Percentiles rank a stretch among this genome's conserved stretches.
These are phyloP conservation scores for Fusarium siculi DNA, from an alignment of 2,329 filamentous ascomycete species.

Conservation along the genomic window DNA sequence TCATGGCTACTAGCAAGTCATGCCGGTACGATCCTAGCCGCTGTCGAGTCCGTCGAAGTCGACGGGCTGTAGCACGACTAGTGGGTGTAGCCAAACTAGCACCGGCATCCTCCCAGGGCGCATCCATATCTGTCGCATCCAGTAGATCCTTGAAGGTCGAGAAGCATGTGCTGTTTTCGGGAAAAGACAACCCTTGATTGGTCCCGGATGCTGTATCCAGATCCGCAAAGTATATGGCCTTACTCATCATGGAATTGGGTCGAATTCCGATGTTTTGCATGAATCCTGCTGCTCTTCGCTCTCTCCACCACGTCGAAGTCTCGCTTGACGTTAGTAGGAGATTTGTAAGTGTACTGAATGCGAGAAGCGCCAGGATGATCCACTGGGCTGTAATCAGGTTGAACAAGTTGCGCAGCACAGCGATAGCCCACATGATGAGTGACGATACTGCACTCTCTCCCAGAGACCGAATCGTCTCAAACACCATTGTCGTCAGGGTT, in stretches of 20 bases:
- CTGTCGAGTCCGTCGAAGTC: conserved; percentile 83
- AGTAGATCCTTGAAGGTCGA: conserved; percentile 69
- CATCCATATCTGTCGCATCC: conserved; percentile 67
- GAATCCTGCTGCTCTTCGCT: conserved; percentile 81
- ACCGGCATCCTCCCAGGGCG: conserved; percentile 64
- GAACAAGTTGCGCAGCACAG: conserved; percentile 71
- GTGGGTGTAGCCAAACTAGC: conserved; percentile 57
- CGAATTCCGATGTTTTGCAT: conserved; percentile 84
- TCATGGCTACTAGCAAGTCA: conserved; percentile 89
- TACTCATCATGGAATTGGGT: conserved; percentile 84
- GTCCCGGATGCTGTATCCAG: conserved; percentile 71
- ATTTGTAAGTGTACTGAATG: conserved; percentile 77
- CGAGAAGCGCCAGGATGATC: conserved; percentile 75
- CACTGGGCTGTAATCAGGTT: conserved; percentile 77
- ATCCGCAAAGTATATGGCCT: conserved; percentile 84
- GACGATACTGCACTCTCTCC: conserved; percentile 79
- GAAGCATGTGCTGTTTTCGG: conserved; percentile 67
- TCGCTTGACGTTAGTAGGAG: conserved; percentile 79
- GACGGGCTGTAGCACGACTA: conserved; percentile 66
- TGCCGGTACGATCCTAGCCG: conserved; percentile 86
- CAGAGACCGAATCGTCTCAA: conserved; percentile 78
- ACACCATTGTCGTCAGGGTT: conserved; percentile 74
- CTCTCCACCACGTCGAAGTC: conserved; percentile 83
- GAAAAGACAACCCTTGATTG: conserved; percentile 48
- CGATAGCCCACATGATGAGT: conserved; percentile 81